These are phyloP conservation scores for Yamadazyma aaseri DNA, from an alignment of 1,139 yeast species.

Conservation along the genomic window DNA sequence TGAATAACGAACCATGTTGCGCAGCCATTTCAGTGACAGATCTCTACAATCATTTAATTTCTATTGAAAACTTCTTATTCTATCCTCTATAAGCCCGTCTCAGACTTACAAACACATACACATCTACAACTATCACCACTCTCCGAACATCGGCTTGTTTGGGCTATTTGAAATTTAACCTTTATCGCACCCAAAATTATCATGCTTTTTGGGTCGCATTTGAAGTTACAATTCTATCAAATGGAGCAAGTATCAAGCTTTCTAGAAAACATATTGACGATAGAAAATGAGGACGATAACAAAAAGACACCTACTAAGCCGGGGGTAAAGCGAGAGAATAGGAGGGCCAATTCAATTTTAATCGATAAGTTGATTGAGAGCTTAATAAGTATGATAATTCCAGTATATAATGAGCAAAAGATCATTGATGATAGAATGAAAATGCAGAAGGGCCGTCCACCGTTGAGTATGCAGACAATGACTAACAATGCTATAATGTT, in stretches of 20 bases:
- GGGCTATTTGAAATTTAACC: too few species aligned
- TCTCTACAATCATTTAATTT: too few species aligned
- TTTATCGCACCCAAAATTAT: conserved; percentile 1
- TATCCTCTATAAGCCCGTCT: too few species aligned
- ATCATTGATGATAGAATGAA: conserved; percentile 50
- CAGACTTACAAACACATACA: too few species aligned
- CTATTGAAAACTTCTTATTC: too few species aligned
- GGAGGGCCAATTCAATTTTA: conserved; percentile 28
- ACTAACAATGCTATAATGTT: conserved; percentile 66
- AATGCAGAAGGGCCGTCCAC: conserved; percentile 64
- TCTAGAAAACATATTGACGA: conserved; percentile 27
- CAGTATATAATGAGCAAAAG: conserved; percentile 50
- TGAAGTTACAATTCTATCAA: background rate
- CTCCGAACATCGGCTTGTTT: too few species aligned
- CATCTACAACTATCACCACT: too few species aligned
- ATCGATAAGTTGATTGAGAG: conserved; percentile 73
- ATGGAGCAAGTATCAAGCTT: conserved; percentile 34
- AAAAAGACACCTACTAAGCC: background rate
- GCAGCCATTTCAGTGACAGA: too few species aligned
- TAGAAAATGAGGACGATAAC: conserved; percentile 16
- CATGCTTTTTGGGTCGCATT: background rate
- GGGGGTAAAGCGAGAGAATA: background rate
- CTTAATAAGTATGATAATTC: conserved; percentile 67
- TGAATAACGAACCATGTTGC: conserved; percentile 5
- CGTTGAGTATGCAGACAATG: conserved; percentile 67